phyloP scores from a whole-genome alignment of 371 early-diverging fungal genomes.

The Lichtheimia ramosa region DNA sequence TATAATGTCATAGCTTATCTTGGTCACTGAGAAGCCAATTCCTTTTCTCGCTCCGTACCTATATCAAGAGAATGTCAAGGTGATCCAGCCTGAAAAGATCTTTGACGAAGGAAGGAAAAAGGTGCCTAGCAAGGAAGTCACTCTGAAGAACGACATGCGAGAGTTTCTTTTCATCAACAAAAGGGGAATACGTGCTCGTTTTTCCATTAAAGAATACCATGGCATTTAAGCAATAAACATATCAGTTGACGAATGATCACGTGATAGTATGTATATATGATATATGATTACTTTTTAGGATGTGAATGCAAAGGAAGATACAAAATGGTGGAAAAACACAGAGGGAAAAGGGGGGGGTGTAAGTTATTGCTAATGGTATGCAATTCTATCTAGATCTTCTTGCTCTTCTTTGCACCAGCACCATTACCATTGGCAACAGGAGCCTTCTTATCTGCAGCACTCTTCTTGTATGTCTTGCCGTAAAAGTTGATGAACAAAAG shows the following conservation, averaged over 20 bases:
- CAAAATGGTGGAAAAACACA: too few relatives aligned
- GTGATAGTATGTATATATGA: too few relatives aligned
- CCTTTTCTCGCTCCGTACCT: constrained; percentile 66
- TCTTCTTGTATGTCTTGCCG: constrained; percentile 67
- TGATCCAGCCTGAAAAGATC: constrained; percentile 44
- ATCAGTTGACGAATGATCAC: too few relatives aligned
- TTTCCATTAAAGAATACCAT: constrained; percentile 61
- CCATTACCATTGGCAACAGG: constrained; percentile 19
- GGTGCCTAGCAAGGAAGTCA: constrained; percentile 50
- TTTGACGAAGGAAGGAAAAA: constrained; percentile 29
- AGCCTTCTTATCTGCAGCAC: constrained; percentile 47
- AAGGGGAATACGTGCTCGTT: constrained; percentile 55
- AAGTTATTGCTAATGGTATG: too few relatives aligned
- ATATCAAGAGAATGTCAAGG: constrained; percentile 51
- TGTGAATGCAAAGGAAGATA: too few relatives aligned
- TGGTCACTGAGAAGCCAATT: constrained; percentile 52
- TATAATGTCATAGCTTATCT: constrained; percentile 39
- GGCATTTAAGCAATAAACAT: constrained; percentile 33
- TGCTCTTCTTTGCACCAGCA: constrained; percentile 25
- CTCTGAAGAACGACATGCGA: constrained; percentile 58
- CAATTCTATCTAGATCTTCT: constrained; percentile 36
- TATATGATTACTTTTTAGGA: too few relatives aligned
- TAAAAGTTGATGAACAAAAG: constrained; percentile 89
- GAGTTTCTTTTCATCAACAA: constrained; percentile 67
- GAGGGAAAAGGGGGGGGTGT: too few relatives aligned